Base-by-base conservation (phyloP, 768 basidiomycete species). In the Pleurotus sapidus region DNA sequence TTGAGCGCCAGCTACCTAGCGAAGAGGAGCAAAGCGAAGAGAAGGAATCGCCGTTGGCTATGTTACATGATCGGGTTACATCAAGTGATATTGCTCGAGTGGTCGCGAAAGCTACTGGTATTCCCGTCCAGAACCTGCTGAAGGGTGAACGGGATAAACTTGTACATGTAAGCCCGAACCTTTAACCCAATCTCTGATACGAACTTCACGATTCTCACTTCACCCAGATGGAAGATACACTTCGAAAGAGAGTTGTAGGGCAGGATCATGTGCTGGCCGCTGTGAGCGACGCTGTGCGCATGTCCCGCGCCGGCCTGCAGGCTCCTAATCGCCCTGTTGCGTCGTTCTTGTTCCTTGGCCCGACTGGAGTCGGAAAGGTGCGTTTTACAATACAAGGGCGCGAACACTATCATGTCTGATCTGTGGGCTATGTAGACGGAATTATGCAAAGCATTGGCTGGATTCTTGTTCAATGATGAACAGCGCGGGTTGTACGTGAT, bases 81-180 rank as follows among this genome's bases (percentile, higher is more conserved):
- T 87, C 87, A n/a, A 86, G 84, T 63, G 93, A 95, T 68, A 95
- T 96, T 49, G 84, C 94, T 2, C 78, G 90, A 2, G 94, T 95
- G 18, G 89, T 95, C 3, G 92, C 91, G 5, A 89, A 88, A 66
- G 81, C 90, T 0, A 97, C 94, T 0, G 94, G 94, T 5, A 95
- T 96, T 24, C 94, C 94, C 0, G 93, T 95, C 1, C 84, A 91
- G 70, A 94, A 88, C 65, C 71, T 96, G 59, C 71, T 96, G 63
- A 92, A 91, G 68, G 93, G 94, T 3, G 94, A 98, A 70, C 77
- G 88, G 61, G 92, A 98, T 68, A 92, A 91, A 65, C 77, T 97
- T 20, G 87, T 95, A 7, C 87, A 94, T 73, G 92, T 93, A 63
- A 56, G 88, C 79, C 1, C 30, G 9, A 11, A 11, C 30, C 30